phyloP scores from a whole-genome alignment of 805 yeast genomes.

The Ogataea siamensis region DNA sequence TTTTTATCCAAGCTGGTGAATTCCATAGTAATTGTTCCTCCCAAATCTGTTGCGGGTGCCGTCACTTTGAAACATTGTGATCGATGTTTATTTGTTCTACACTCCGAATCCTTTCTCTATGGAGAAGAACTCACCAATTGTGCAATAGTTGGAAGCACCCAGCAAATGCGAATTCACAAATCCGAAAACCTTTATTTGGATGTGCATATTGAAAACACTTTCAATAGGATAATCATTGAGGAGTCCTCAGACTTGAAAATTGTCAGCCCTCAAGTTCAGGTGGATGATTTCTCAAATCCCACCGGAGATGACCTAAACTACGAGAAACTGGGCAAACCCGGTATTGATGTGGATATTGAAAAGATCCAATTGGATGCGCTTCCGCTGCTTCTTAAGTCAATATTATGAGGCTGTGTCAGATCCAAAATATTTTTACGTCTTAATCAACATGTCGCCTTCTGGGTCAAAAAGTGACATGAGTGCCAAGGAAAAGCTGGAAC shows the following conservation, averaged over 20 bases:
- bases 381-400: neutral
- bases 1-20: slow-evolving; percentile 13
- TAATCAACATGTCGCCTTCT: slow-evolving; percentile 5
- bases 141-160: slow-evolving; percentile 20
- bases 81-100: slow-evolving; percentile 16
- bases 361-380: neutral
- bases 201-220: slow-evolving; percentile 13
- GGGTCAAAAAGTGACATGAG: neutral
- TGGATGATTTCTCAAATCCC: slow-evolving; percentile 33
- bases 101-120: slow-evolving; percentile 25
- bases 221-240: slow-evolving; percentile 29
- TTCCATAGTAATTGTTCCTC: slow-evolving; percentile 15
- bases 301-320: slow-evolving; percentile 23
- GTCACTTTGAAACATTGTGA: slow-evolving; percentile 21
- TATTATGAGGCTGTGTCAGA: slow-evolving; percentile 10
- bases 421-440: slow-evolving; percentile 5
- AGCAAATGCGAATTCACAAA: slow-evolving; percentile 31
- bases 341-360: neutral
- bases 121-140: slow-evolving; percentile 16
- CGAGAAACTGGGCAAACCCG: neutral
- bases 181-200: slow-evolving; percentile 11
- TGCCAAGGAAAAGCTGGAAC: slow-evolving; percentile 11
- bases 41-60: slow-evolving; percentile 15
- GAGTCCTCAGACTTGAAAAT: slow-evolving; percentile 20
- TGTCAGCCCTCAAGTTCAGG: slow-evolving; percentile 11